phyloP scores from a whole-genome alignment of 179 eudicot species.

The Corrigiola litoralis region DNA sequence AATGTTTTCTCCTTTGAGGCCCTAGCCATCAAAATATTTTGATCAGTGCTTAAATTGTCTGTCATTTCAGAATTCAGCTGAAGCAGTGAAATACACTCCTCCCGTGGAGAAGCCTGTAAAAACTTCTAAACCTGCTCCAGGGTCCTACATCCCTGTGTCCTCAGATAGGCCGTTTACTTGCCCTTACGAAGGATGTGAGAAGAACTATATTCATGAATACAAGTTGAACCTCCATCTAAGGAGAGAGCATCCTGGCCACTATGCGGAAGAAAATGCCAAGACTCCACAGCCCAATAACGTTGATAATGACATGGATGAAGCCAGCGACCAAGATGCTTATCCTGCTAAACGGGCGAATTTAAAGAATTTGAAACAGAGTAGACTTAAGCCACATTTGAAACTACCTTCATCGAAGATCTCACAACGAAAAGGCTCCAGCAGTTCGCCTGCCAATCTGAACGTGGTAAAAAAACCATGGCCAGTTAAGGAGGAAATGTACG shows the following conservation, averaged over 20 bases:
- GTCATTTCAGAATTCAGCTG: slow-evolving; percentile 34
- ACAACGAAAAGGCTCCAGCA: slow-evolving; percentile 45
- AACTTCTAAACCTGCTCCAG: slow-evolving; percentile 44
- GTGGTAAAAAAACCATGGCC: slow-evolving; percentile 66
- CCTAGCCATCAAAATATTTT: neutral
- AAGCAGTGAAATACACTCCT: slow-evolving; percentile 48
- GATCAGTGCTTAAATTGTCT: neutral
- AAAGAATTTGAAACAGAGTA: slow-evolving; percentile 55
- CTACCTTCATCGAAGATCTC: slow-evolving; percentile 63
- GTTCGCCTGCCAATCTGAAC: slow-evolving; percentile 42
- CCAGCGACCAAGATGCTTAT: slow-evolving; percentile 74
- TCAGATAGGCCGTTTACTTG: slow-evolving; percentile 76
- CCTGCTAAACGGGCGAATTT: slow-evolving; percentile 47
- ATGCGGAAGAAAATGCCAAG: slow-evolving; percentile 63
- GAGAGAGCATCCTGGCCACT: slow-evolving; percentile 84
- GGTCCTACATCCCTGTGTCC: slow-evolving; percentile 49
- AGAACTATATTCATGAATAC: slow-evolving; percentile 93
- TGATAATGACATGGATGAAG: slow-evolving; percentile 78
- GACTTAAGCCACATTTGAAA: slow-evolving; percentile 64
- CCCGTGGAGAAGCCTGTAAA: slow-evolving; percentile 71
- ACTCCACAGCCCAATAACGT: slow-evolving; percentile 35
- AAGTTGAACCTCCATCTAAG: slow-evolving; percentile 87
- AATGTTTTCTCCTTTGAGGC: no score
- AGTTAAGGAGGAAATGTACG: slow-evolving; percentile 52
- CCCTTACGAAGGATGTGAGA: slow-evolving; percentile 87